Conservation (phyloP, 2,329 filamentous ascomycete species). For the Fusarium begoniae region DNA sequence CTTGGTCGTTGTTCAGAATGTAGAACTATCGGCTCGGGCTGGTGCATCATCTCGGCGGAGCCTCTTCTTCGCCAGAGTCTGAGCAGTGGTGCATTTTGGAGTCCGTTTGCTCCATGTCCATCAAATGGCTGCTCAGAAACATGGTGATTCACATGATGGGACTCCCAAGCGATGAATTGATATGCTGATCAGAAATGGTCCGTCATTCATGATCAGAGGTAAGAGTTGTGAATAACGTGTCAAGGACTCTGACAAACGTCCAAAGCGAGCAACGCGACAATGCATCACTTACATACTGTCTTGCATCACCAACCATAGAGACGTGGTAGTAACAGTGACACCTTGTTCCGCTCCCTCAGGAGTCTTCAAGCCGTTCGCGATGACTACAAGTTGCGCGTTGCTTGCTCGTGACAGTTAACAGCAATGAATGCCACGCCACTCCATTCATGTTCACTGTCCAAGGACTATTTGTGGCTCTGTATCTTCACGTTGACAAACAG, state of each 20-base stretch:
- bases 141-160: rapidly evolving
- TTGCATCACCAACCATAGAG: rapidly evolving
- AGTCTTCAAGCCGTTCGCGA: rapidly evolving
- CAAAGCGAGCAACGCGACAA: neutral
- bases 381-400: rapidly evolving
- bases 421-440: rapidly evolving
- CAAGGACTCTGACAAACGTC: neutral
- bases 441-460: neutral
- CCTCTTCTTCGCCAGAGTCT: conserved; percentile 72
- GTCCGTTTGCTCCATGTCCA: conserved; percentile 82
- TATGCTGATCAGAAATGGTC: no score
- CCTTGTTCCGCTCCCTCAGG: rapidly evolving
- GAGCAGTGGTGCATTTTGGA: conserved; percentile 90
- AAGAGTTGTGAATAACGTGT: neutral
- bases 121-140: conserved; percentile 58
- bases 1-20: rapidly evolving
- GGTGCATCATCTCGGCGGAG: neutral
- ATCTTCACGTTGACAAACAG: rapidly evolving
- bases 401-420: neutral
- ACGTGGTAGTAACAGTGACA: neutral
- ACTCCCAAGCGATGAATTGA: rapidly evolving
- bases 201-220: rapidly evolving
- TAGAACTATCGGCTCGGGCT: neutral
- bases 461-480: rapidly evolving
- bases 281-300: neutral